Conservation (phyloP, 495 filamentous ascomycete species). For the Astrothelium macrocarpum region DNA sequence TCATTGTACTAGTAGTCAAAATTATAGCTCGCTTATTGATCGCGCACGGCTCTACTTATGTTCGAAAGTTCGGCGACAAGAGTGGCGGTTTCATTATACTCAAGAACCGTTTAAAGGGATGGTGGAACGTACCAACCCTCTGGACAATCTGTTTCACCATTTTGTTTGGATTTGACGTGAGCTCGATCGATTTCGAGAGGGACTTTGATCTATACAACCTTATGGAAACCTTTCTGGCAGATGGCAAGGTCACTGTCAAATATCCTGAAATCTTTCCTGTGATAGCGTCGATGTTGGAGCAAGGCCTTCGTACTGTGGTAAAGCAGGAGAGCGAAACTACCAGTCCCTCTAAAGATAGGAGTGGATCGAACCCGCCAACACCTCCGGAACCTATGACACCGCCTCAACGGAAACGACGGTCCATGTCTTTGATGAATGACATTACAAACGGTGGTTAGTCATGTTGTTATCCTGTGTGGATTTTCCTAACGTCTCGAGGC, state of each 20-base stretch:
- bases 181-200: slow-evolving; percentile 59
- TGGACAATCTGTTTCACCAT: slow-evolving; percentile 90
- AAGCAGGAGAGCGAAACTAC: slow-evolving; percentile 39
- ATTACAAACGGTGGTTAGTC: not conserved
- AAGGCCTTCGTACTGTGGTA: slow-evolving; percentile 59
- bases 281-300: slow-evolving; percentile 80
- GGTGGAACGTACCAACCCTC: slow-evolving; percentile 77
- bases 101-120: slow-evolving; percentile 67
- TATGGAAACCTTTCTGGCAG: slow-evolving; percentile 53
- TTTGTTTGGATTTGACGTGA: slow-evolving; percentile 74
- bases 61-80: slow-evolving; percentile 73
- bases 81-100: slow-evolving; percentile 79
- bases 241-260: slow-evolving; percentile 49
- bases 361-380: not conserved
- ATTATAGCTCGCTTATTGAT: slow-evolving; percentile 82
- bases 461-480: not conserved
- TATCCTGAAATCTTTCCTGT: slow-evolving; percentile 73
- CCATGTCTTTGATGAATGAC: slow-evolving; percentile 12
- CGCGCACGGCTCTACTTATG: slow-evolving; percentile 66
- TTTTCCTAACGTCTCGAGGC: not conserved
- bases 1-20: slow-evolving; percentile 70
- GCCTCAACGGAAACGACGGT: slow-evolving; percentile 6
- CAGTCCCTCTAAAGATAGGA: not conserved
- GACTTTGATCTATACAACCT: slow-evolving; percentile 66
- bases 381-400: slow-evolving; percentile 1